Conservation (phyloP, 1,284 basidiomycete genomes). For the Apiotrichum gracile region DNA sequence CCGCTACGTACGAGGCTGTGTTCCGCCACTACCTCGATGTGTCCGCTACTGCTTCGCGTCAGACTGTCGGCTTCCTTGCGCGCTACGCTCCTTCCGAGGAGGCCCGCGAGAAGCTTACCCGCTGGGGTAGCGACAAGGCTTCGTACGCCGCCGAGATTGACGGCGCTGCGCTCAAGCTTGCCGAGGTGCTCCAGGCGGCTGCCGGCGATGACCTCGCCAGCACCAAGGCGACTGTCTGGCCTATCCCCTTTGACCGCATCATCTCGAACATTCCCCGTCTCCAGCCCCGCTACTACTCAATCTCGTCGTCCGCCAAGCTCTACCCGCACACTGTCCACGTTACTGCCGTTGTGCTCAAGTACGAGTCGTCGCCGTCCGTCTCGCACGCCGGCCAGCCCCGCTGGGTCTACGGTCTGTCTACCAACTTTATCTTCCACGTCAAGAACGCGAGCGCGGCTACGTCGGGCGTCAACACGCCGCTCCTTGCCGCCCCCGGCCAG, state of each 20-base stretch:
- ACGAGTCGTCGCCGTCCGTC: slow-evolving; percentile 60
- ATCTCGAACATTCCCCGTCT: slow-evolving; percentile 87
- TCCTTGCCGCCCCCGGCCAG: slow-evolving; percentile 25
- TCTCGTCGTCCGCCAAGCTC: slow-evolving; percentile 93
- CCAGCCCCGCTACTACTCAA: slow-evolving; percentile 96
- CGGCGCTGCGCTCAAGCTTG: slow-evolving; percentile 79
- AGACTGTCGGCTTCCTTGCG: slow-evolving; percentile 78
- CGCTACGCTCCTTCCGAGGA: slow-evolving; percentile 80
- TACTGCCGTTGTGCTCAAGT: slow-evolving; percentile 90
- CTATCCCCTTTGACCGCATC: slow-evolving; percentile 91
- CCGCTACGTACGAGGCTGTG: slow-evolving; percentile 89
- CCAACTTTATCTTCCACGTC: slow-evolving; percentile 87
- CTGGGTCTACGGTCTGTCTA: slow-evolving; percentile 76
- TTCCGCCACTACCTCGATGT: slow-evolving; percentile 97
- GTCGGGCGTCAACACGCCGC: slow-evolving; percentile 47
- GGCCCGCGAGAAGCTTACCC: slow-evolving; percentile 67
- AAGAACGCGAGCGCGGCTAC: slow-evolving; percentile 60
- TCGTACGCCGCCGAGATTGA: slow-evolving; percentile 70
- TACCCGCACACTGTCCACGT: slow-evolving; percentile 83
- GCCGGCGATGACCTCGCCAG: slow-evolving; percentile 64
- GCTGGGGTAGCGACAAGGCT: slow-evolving; percentile 80
- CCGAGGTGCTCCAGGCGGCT: slow-evolving; percentile 79
- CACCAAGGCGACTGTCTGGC: slow-evolving; percentile 61
- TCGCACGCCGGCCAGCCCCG: slow-evolving; percentile 49
- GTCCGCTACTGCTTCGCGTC: slow-evolving; percentile 84